phyloP scores from a whole-genome alignment of 352 stramenopile species.

The Aphanomyces invadans region DNA sequence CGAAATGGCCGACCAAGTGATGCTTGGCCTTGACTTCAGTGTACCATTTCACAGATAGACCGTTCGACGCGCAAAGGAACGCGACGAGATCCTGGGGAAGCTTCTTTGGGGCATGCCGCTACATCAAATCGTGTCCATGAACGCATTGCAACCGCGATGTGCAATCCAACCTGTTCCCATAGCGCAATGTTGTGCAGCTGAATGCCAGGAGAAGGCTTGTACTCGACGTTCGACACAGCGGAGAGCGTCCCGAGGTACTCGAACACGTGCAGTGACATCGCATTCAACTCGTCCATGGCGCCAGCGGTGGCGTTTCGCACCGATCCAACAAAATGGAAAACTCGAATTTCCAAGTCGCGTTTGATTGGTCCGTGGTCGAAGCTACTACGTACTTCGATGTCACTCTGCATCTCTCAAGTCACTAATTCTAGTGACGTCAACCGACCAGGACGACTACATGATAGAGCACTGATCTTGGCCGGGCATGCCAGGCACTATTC shows the following conservation, averaged over 20 bases:
- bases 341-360: background rate
- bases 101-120: constrained; percentile 50
- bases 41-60: constrained; percentile 68
- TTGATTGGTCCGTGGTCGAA: background rate
- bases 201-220: constrained; percentile 44
- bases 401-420: background rate
- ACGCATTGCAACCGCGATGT: background rate
- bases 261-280: constrained; percentile 64
- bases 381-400: background rate
- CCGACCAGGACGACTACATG: constrained; percentile 39
- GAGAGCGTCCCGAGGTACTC: constrained; percentile 55
- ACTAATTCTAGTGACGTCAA: background rate
- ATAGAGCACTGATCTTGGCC: constrained; percentile 67
- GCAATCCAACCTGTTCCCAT: constrained; percentile 52
- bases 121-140: background rate
- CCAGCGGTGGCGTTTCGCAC: background rate
- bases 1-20: constrained; percentile 56
- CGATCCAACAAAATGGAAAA: background rate
- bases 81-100: constrained; percentile 58
- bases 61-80: constrained; percentile 63
- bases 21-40: constrained; percentile 40
- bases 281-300: constrained; percentile 27
- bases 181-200: constrained; percentile 41
- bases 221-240: constrained; percentile 45
- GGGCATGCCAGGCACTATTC: constrained; percentile 43